These are phyloP conservation scores for Talaromyces ruber DNA, from an alignment of 495 filamentous ascomycete species.

Conservation along the genomic window DNA sequence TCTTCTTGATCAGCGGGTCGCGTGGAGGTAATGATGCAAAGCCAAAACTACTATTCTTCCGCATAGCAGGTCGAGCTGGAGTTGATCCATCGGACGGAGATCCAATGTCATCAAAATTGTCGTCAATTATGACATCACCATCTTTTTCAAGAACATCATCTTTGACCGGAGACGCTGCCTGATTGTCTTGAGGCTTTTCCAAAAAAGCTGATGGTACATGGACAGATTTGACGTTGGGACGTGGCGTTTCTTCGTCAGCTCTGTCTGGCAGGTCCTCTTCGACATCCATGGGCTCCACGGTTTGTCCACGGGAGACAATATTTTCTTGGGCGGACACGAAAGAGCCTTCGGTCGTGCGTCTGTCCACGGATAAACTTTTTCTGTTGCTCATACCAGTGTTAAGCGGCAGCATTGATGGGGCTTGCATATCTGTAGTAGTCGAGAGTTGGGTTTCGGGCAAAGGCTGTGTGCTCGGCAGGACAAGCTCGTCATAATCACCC, in stretches of 20 bases:
- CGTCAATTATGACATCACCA: slow-evolving; percentile 41
- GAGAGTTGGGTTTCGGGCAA: background rate
- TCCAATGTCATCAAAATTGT: slow-evolving; percentile 43
- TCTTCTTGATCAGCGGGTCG: slow-evolving; percentile 77
- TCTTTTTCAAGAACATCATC: slow-evolving; percentile 19
- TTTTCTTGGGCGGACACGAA: slow-evolving; percentile 66
- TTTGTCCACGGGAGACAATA: slow-evolving; percentile 29
- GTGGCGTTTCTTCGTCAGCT: slow-evolving; percentile 9
- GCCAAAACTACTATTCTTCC: slow-evolving; percentile 80
- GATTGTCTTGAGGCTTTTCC: slow-evolving; percentile 11
- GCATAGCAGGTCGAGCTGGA: slow-evolving; percentile 54
- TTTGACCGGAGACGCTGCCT: slow-evolving; percentile 5
- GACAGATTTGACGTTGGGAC: slow-evolving; percentile 8
- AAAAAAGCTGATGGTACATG: slow-evolving; percentile 9
- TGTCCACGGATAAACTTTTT: slow-evolving; percentile 27
- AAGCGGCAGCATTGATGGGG: slow-evolving; percentile 26
- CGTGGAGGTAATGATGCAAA: slow-evolving; percentile 89
- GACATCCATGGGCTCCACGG: slow-evolving; percentile 24
- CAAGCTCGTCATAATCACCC: slow-evolving; percentile 33
- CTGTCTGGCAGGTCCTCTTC: slow-evolving; percentile 17
- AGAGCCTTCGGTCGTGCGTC: slow-evolving; percentile 47
- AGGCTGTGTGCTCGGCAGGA: slow-evolving; percentile 8
- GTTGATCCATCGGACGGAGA: slow-evolving; percentile 56
- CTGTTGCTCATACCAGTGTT: slow-evolving; percentile 25
- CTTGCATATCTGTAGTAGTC: slow-evolving; percentile 20